Evolutionary conservation across 768 basidiomycete genomes (phyloP), one percentile per base, ranked within the genome.

Genomic region (Phaeotremella fagi): DNA sequence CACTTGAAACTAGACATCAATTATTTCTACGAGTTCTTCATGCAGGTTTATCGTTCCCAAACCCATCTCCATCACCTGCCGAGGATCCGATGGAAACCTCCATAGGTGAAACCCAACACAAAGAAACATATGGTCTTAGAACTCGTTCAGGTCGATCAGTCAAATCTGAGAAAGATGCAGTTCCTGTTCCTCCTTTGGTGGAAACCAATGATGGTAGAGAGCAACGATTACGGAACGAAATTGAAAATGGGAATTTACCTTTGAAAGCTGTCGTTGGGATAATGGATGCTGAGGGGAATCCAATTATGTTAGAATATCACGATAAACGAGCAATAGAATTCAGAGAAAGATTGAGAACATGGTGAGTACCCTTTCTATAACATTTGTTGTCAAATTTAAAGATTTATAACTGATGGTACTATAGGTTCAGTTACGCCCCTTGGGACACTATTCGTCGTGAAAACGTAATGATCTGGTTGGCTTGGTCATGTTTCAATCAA

Each of bases 401-500:
- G 42, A n/a, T 43, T n/a, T 20, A n/a, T 18, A 43, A 43, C 42
- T n/a, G 12, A n/a, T n/a, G 31, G 31, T 16, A 25, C 23, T 29
- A 3, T 14, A 86, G 88, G 88, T 92, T 92, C 71, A 76, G 80
- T 51, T 83, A 82, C 60, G 82, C 79, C 15, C 82, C 83, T 0
- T 94, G 87, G 86, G 84, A 84, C 0, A 77, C 80, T 12, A 80
- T 94, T 52, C 82, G 78, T 38, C 78, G 77, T 16, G 76, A 80
- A 33, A 82, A 89, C 68, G 75, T 88, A 51, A 79, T 79, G 36
- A 77, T 81, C 54, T 92, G 88, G 86, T 76, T 94, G 26, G 83
- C 87, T 52, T 92, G 90, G 89, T 80, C 82, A 22, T 83, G 87
- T 64, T 91, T 84, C 73, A 85, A 85, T 66, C 77, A 80, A 3